phyloP scores from a whole-genome alignment of 2,329 filamentous ascomycete genomes.

The Metarhizium guizhouense region DNA sequence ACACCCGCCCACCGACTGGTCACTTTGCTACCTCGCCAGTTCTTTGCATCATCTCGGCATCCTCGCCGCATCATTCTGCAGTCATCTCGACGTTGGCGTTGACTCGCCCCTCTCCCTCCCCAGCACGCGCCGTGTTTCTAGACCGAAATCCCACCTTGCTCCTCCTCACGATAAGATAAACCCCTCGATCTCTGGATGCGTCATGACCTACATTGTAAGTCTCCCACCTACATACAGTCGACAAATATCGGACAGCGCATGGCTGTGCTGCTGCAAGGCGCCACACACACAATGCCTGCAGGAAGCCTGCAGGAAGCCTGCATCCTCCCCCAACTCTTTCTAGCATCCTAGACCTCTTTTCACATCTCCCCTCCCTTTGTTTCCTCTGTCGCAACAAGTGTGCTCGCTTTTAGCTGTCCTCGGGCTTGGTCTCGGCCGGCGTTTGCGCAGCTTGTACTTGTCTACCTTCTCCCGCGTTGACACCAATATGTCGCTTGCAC shows the following conservation, averaged over 20 bases:
- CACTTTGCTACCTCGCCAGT: not conserved
- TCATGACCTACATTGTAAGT: constrained; percentile 34
- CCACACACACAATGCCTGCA: constrained; percentile 7
- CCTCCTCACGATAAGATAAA: constrained; percentile 10
- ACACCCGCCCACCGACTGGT: not conserved
- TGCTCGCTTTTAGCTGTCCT: not conserved
- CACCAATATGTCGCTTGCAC: constrained; percentile 6
- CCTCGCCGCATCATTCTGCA: constrained; percentile 2
- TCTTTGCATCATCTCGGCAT: not conserved
- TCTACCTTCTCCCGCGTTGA: not conserved
- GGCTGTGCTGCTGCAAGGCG: constrained; percentile 9
- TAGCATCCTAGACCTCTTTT: constrained; percentile 4
- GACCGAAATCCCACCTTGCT: constrained; percentile 4
- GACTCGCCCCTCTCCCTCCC: not conserved
- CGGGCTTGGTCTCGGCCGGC: constrained; percentile 1
- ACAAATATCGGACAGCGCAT: constrained; percentile 10
- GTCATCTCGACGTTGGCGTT: constrained; percentile 1
- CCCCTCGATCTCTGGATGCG: constrained; percentile 18
- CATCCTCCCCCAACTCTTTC: not conserved
- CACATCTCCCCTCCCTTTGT: not conserved
- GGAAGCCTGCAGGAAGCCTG: constrained; percentile 1
- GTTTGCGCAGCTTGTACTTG: not conserved
- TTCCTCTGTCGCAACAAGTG: not conserved
- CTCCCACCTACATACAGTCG: not conserved
- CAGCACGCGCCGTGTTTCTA: constrained; percentile 3